These are phyloP conservation scores for Ramaria rubella DNA, from an alignment of 768 basidiomycete species.

Conservation along the genomic window DNA sequence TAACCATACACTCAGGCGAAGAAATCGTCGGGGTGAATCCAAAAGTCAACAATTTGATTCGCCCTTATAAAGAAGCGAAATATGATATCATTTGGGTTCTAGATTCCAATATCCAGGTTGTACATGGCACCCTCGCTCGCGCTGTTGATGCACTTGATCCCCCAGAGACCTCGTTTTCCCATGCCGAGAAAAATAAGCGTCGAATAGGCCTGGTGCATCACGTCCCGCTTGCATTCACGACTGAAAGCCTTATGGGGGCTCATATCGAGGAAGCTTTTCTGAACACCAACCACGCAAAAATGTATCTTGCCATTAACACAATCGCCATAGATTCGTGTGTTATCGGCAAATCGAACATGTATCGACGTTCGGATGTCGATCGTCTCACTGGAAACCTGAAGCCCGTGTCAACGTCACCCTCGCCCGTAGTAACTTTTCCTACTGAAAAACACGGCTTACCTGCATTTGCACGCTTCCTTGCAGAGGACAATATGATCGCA, in stretches of 20 bases:
- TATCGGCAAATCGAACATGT: slow-evolving; percentile 93
- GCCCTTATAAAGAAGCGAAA: slow-evolving; percentile 70
- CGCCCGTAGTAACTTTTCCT: slow-evolving; percentile 11
- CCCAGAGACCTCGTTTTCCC: slow-evolving; percentile 24
- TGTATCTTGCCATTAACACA: slow-evolving; percentile 93
- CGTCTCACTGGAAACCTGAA: slow-evolving; percentile 61
- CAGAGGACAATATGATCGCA: slow-evolving; percentile 98
- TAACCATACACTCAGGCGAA: slow-evolving; percentile 47
- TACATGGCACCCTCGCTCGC: slow-evolving; percentile 72
- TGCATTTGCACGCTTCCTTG: slow-evolving; percentile 82
- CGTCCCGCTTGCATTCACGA: slow-evolving; percentile 80
- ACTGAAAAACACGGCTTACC: slow-evolving; percentile 49
- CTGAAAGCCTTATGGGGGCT: slow-evolving; percentile 66
- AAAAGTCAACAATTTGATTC: slow-evolving; percentile 94
- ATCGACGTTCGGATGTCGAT: slow-evolving; percentile 83
- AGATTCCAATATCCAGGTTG: slow-evolving; percentile 87
- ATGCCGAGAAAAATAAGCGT: slow-evolving; percentile 25
- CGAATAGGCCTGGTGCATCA: slow-evolving; percentile 89
- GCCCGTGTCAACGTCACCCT: slow-evolving; percentile 30
- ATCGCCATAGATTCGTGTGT: slow-evolving; percentile 90
- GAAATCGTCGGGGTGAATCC: slow-evolving; percentile 88
- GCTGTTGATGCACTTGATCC: slow-evolving; percentile 71
- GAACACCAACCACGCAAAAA: slow-evolving; percentile 96
- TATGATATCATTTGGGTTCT: slow-evolving; percentile 95
- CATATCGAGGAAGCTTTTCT: slow-evolving; percentile 89